Evolutionary conservation across 2,329 filamentous ascomycete genomes (phyloP).

Genomic region (Pseudopyricularia cyperi): DNA sequence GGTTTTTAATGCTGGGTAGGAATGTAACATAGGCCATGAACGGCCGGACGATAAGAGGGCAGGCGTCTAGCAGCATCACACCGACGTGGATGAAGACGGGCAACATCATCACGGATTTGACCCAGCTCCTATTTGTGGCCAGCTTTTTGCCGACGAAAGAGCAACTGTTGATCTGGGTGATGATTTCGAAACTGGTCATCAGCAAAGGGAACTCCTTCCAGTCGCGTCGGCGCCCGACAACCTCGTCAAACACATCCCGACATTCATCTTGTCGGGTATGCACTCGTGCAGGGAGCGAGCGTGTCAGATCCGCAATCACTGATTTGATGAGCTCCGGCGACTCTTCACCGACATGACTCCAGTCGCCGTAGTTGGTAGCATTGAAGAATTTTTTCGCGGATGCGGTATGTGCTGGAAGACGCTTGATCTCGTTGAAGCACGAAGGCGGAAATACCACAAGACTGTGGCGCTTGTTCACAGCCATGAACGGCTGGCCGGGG

Average conservation of each 20-base stretch:
- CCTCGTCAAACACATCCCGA: background rate
- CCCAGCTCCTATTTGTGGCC: background rate
- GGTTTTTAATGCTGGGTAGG: background rate
- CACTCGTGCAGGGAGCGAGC: background rate
- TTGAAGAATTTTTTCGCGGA: background rate
- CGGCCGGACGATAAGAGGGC: background rate
- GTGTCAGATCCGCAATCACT: background rate
- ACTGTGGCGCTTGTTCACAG: background rate
- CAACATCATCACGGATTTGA: background rate
- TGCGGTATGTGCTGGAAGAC: background rate
- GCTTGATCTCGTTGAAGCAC: background rate
- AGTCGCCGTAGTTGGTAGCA: background rate
- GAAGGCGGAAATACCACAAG: background rate
- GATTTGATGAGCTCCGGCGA: background rate
- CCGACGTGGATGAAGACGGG: background rate
- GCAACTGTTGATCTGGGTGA: background rate
- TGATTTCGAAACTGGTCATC: background rate
- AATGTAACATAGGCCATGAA: background rate
- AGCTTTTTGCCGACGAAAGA: background rate
- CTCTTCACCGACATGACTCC: background rate
- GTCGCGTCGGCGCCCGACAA: background rate
- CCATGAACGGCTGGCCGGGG: background rate
- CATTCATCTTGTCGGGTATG: background rate
- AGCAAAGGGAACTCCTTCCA: background rate
- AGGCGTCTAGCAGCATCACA: background rate